phyloP scores from a whole-genome alignment of 768 basidiomycete genomes.

The Hydnum rufescens region DNA sequence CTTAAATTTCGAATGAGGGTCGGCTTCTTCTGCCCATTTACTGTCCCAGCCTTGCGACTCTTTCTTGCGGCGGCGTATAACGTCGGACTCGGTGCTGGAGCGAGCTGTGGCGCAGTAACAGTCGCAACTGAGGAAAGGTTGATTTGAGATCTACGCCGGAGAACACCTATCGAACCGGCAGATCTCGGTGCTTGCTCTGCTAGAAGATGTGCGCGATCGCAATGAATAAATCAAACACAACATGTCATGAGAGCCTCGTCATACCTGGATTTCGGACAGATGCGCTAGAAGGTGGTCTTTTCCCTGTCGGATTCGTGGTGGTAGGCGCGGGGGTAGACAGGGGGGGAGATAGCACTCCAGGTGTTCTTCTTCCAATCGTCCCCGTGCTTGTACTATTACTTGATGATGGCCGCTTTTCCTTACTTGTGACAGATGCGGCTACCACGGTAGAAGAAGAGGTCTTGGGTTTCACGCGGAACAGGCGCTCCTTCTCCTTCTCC shows the following conservation, averaged over 20 bases:
- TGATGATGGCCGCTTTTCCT: background rate
- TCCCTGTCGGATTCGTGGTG: no score
- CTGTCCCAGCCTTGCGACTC: background rate
- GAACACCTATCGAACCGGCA: no score
- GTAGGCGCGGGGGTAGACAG: no score
- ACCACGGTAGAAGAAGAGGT: background rate
- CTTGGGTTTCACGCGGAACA: constrained; percentile 31
- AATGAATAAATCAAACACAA: no score
- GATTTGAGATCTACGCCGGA: no score
- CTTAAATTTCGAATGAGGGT: constrained; percentile 77
- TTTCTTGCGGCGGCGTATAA: background rate
- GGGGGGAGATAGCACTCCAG: no score
- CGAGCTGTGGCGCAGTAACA: background rate
- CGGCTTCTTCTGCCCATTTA: constrained; percentile 44
- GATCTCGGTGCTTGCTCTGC: no score
- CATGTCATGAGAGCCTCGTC: no score
- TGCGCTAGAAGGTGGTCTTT: no score
- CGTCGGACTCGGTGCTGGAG: background rate
- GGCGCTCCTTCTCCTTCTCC: constrained; percentile 62
- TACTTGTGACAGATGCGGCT: background rate
- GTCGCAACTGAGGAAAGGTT: no score
- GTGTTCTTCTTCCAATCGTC: constrained; percentile 5
- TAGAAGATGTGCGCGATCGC: no score
- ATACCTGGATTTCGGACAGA: no score
- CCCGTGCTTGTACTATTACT: background rate